A percentile compares a stretch with the other conserved stretches of the same genome.
phyloP scores from a whole-genome alignment of 1,284 basidiomycete genomes.

The Ganoderma resinaceum region DNA sequence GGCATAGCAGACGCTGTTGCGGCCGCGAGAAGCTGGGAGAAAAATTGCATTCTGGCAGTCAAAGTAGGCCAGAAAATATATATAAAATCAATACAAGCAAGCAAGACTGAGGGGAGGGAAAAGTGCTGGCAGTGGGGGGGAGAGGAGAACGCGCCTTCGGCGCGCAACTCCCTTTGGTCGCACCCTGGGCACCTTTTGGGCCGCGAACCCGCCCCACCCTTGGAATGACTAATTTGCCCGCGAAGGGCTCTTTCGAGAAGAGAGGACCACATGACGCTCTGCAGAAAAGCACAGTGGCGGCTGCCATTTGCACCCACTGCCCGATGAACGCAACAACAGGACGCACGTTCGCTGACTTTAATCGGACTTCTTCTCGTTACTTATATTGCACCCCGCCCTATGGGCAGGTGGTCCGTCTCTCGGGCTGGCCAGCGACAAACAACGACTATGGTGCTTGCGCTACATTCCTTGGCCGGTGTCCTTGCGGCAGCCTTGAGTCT shows the following conservation, averaged over 20 bases:
- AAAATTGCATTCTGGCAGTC: too few species aligned
- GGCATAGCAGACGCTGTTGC: too few species aligned
- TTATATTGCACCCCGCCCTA: not conserved
- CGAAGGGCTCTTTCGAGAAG: not conserved
- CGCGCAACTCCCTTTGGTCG: too few species aligned
- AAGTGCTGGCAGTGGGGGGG: too few species aligned
- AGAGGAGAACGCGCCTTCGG: too few species aligned
- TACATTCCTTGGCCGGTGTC: not conserved
- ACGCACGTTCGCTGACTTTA: slow-evolving; percentile 14
- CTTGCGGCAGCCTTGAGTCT: not conserved
- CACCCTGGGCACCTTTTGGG: too few species aligned
- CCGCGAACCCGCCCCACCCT: too few species aligned
- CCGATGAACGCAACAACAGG: too few species aligned
- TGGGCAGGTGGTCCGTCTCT: not conserved
- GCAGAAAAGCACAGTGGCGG: not conserved
- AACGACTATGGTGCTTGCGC: not conserved
- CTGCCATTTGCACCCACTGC: not conserved
- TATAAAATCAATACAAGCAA: too few species aligned
- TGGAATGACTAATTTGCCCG: not conserved
- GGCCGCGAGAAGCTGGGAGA: too few species aligned
- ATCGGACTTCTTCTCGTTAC: not conserved
- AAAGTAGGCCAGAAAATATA: too few species aligned
- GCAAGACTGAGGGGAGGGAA: too few species aligned
- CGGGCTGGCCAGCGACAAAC: not conserved
- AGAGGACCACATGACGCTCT: not conserved